A percentile compares a stretch with the other conserved stretches of the same genome.
These are phyloP conservation scores for Sporisorium exsertum DNA, from an alignment of 1,284 basidiomycete species.

Conservation along the genomic window DNA sequence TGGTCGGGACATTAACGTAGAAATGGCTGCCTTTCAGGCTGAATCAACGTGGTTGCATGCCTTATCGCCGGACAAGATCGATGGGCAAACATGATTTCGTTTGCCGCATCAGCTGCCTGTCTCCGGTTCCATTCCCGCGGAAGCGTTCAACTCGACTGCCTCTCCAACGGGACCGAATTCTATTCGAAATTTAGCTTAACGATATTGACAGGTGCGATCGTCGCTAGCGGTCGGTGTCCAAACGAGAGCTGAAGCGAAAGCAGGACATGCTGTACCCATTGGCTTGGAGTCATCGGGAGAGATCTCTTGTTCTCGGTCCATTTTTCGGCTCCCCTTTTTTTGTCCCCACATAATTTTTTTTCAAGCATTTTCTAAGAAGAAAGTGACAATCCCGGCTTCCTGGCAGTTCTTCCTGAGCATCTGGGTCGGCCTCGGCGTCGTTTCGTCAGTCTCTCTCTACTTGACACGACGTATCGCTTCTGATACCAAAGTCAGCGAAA, in stretches of 20 bases:
- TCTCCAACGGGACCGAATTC: background rate
- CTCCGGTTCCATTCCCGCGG: background rate
- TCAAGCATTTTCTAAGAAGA: background rate
- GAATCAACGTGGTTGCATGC: background rate
- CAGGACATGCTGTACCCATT: background rate
- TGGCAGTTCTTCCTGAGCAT: background rate
- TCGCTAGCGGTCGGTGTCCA: background rate
- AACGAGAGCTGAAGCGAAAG: background rate
- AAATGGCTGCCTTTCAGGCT: background rate
- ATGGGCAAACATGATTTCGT: background rate
- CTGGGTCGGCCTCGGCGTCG: no score
- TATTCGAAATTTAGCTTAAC: no score
- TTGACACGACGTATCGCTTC: background rate
- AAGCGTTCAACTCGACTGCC: background rate
- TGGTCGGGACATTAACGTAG: background rate
- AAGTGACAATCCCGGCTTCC: background rate
- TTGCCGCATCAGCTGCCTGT: background rate
- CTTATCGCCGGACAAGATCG: constrained; percentile 2
- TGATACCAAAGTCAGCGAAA: no score
- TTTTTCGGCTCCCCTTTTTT: constrained; percentile 7
- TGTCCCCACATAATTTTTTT: background rate
- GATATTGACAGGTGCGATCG: no score
- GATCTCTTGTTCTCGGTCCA: background rate
- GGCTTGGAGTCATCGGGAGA: background rate
- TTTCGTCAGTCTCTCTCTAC: background rate